These are phyloP conservation scores for Euphorbia peplus DNA, from an alignment of 345 rosid species.

Conservation along the genomic window DNA sequence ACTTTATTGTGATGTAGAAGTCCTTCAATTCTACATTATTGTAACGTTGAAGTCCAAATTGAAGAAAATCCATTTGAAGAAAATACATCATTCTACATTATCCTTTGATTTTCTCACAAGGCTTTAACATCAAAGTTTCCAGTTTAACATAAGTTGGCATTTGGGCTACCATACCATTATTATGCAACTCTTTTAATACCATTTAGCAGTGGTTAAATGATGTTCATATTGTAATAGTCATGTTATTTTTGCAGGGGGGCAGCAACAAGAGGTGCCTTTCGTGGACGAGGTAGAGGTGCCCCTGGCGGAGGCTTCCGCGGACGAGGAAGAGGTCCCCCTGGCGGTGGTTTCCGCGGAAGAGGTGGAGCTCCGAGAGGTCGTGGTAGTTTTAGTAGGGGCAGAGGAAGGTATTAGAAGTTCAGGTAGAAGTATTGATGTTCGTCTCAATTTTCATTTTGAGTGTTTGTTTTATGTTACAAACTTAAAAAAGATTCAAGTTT, in stretches of 20 bases:
- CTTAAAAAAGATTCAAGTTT: slow-evolving; percentile 12
- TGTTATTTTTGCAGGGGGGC: slow-evolving; percentile 23
- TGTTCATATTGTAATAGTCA: neutral
- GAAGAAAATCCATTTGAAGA: too few species aligned
- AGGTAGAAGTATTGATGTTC: slow-evolving; percentile 19
- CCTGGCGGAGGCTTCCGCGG: slow-evolving; percentile 23
- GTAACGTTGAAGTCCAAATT: too few species aligned
- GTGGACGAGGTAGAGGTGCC: too few species aligned
- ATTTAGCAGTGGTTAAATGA: neutral
- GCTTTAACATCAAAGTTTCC: neutral
- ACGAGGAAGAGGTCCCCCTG: slow-evolving; percentile 30
- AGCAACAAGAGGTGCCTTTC: slow-evolving; percentile 13
- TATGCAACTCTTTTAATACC: neutral
- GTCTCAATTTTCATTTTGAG: slow-evolving; percentile 16
- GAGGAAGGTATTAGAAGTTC: slow-evolving; percentile 47
- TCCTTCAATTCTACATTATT: too few species aligned
- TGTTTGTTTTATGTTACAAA: slow-evolving; percentile 4
- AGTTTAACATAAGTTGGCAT: too few species aligned
- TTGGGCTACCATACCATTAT: neutral
- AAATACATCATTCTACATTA: too few species aligned
- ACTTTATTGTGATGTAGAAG: too few species aligned
- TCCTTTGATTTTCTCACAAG: too few species aligned
- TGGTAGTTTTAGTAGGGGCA: slow-evolving; percentile 69
- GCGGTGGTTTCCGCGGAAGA: slow-evolving; percentile 25
- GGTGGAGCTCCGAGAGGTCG: slow-evolving; percentile 52